phyloP scores from a whole-genome alignment of 2,329 filamentous ascomycete genomes.

The Camptophora hylomeconis region DNA sequence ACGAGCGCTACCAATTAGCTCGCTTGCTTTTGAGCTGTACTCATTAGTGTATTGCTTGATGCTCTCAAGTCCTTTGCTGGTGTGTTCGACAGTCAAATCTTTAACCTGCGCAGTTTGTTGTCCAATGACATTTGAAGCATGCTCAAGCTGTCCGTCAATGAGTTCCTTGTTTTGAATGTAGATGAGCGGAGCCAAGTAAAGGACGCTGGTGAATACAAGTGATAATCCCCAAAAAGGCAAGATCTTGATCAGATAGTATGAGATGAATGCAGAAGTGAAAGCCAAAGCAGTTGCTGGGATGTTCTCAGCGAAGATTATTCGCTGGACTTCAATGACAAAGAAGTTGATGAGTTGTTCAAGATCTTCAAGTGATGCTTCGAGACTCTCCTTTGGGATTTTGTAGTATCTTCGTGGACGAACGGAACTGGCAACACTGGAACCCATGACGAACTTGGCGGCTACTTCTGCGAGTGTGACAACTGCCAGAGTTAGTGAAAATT shows the following conservation, averaged over 20 bases:
- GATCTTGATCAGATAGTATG: constrained; percentile 54
- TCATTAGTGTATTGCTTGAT: constrained; percentile 47
- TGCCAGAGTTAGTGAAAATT: constrained; percentile 7
- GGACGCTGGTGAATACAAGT: constrained; percentile 41
- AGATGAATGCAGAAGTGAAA: constrained; percentile 44
- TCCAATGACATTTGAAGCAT: constrained; percentile 40
- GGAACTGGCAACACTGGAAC: constrained; percentile 46
- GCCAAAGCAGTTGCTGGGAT: constrained; percentile 47
- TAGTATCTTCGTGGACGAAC: constrained; percentile 54
- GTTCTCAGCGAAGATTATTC: constrained; percentile 54
- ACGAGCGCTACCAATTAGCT: constrained; percentile 32
- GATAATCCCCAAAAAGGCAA: constrained; percentile 52
- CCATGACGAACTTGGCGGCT: constrained; percentile 41
- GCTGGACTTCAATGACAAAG: constrained; percentile 55
- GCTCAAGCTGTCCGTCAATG: constrained; percentile 47
- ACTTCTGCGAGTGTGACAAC: constrained; percentile 44
- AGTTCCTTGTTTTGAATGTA: constrained; percentile 54
- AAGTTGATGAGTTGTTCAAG: constrained; percentile 54
- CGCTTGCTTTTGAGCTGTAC: constrained; percentile 48
- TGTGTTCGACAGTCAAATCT: constrained; percentile 47
- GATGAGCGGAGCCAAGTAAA: constrained; percentile 48
- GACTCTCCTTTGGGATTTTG: constrained; percentile 49
- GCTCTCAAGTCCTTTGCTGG: constrained; percentile 42
- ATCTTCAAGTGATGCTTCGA: constrained; percentile 49
- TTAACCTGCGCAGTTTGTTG: constrained; percentile 47